Conservation (phyloP, 2,329 filamentous ascomycete species). For the Pseudocercospora vitis region DNA sequence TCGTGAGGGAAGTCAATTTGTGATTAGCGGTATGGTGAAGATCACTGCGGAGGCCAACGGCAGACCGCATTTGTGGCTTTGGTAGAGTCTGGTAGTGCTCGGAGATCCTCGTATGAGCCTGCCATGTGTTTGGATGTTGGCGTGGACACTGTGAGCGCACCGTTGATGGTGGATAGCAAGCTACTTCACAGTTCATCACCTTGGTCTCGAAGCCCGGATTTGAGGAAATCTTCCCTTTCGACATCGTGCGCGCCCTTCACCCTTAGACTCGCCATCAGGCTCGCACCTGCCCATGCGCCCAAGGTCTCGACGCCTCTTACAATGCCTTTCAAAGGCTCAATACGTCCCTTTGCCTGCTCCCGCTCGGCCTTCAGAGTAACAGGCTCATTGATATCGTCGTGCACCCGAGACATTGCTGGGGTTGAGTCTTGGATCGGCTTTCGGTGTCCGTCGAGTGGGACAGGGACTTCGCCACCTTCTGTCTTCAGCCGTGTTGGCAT, state of each 20-base stretch:
- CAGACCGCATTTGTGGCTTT: constrained; percentile 10
- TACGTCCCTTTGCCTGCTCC: constrained; percentile 47
- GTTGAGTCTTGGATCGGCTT: constrained; percentile 30
- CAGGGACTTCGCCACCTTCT: constrained; percentile 5
- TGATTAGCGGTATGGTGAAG: background rate
- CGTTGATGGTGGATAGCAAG: background rate
- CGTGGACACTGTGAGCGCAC: background rate
- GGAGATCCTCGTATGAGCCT: constrained; percentile 5
- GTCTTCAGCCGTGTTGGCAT: constrained; percentile 9
- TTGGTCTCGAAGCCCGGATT: constrained; percentile 55
- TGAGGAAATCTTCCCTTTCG: constrained; percentile 69
- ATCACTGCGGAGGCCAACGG: constrained; percentile 9
- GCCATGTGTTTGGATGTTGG: background rate
- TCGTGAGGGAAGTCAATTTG: background rate
- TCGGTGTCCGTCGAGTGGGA: constrained; percentile 25
- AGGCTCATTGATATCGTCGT: constrained; percentile 36
- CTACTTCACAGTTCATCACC: constrained; percentile 17
- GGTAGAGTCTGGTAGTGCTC: background rate
- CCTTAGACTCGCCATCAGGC: constrained; percentile 66
- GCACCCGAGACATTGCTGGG: constrained; percentile 27
- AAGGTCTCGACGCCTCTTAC: constrained; percentile 68
- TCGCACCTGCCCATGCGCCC: constrained; percentile 73
- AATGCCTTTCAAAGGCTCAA: constrained; percentile 53
- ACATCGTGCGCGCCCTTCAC: constrained; percentile 68
- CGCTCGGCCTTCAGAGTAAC: constrained; percentile 60